A percentile compares a stretch with the other conserved stretches of the same genome.
phyloP scores from a whole-genome alignment of 805 yeast species.

The Candida krabiensis region DNA sequence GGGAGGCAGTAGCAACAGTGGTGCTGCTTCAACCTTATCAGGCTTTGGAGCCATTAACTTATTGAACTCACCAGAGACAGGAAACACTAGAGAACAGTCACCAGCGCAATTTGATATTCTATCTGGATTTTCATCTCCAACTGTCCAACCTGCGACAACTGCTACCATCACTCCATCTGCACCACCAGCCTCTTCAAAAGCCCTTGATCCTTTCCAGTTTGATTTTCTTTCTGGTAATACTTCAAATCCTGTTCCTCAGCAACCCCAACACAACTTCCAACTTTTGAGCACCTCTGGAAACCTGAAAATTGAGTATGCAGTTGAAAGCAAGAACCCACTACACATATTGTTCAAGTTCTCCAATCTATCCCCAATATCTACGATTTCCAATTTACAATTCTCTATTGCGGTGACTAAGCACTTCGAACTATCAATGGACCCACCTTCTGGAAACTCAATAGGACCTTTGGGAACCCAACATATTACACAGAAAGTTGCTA shows the following conservation, averaged over 20 bases:
- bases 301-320: conserved; percentile 27
- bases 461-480: conserved; percentile 19
- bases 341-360: conserved; percentile 22
- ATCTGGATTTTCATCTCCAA: conserved; percentile 16
- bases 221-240: conserved; percentile 25
- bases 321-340: conserved; percentile 19
- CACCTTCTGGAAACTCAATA: conserved; percentile 25
- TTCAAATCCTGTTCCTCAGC: conserved; percentile 7
- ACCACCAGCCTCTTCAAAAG: conserved; percentile 4
- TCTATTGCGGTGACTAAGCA: conserved; percentile 36
- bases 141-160: conserved; percentile 11
- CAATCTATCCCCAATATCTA: conserved; percentile 39
- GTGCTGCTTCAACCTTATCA: conserved; percentile 12
- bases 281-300: conserved; percentile 18
- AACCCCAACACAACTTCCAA: conserved; percentile 1
- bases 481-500: conserved; percentile 26
- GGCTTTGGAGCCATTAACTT: conserved; percentile 33
- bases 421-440: conserved; percentile 27
- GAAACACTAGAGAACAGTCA: conserved; percentile 17
- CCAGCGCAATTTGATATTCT: conserved; percentile 16
- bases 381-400: conserved; percentile 47
- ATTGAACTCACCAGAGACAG: conserved; percentile 29
- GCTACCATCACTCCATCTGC: conserved; percentile 1
- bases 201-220: conserved; percentile 36
- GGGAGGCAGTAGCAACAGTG: conserved; percentile 21